Evolutionary conservation across 768 basidiomycete genomes (phyloP).

Genomic region (Chalciporus piperatus): DNA sequence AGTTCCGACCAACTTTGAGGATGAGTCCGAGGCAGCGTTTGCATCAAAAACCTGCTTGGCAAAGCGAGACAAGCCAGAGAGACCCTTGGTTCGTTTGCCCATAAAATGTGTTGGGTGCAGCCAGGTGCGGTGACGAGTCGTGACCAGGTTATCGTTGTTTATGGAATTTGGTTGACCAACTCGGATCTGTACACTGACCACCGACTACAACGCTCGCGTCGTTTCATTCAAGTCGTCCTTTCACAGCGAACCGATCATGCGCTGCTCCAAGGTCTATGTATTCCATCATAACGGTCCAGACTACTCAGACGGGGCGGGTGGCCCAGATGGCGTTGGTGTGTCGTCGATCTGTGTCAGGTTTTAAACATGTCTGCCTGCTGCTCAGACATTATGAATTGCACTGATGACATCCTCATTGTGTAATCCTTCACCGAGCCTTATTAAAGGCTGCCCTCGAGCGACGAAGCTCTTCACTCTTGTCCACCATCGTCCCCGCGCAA

Average conservation of each 20-base stretch:
- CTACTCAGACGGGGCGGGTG: too few relatives aligned
- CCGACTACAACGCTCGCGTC: too few relatives aligned
- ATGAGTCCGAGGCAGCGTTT: neutral
- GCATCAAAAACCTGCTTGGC: slow-evolving; percentile 38
- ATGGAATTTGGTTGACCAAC: too few relatives aligned
- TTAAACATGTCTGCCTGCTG: neutral
- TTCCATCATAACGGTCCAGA: too few relatives aligned
- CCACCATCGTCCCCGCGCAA: neutral
- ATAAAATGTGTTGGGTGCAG: slow-evolving; percentile 12
- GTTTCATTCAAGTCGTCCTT: neutral
- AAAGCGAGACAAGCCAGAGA: slow-evolving; percentile 46
- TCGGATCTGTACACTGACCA: too few relatives aligned
- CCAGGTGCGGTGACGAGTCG: too few relatives aligned
- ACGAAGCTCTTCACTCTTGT: neutral
- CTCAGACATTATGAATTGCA: slow-evolving; percentile 9
- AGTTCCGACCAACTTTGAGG: slow-evolving; percentile 1
- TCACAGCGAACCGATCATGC: neutral
- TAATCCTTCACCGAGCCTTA: slow-evolving; percentile 1
- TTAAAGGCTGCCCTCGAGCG: slow-evolving; percentile 5
- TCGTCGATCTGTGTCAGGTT: neutral
- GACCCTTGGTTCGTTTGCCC: slow-evolving; percentile 40
- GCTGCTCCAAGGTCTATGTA: too few relatives aligned
- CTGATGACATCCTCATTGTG: neutral
- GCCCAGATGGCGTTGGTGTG: too few relatives aligned
- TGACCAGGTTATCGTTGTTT: too few relatives aligned